Percentiles rank a stretch among this genome's conserved stretches.
These are phyloP conservation scores for Metrosideros polymorpha DNA, from an alignment of 441 rosid genomes.

Conservation along the genomic window DNA sequence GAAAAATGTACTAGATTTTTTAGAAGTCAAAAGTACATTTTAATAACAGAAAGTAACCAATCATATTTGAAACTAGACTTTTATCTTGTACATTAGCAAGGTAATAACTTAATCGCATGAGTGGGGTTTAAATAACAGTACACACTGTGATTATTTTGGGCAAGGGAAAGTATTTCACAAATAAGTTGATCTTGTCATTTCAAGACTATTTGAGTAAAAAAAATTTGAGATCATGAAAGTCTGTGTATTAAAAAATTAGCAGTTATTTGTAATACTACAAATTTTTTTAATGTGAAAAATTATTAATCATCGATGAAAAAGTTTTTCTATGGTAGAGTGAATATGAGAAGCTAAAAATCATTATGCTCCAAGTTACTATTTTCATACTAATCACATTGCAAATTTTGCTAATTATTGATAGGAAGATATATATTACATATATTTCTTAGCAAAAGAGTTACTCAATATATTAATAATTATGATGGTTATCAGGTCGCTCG, in stretches of 20 bases:
- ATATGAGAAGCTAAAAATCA: not conserved
- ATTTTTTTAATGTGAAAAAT: not conserved
- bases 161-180: not conserved
- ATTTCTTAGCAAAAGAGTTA: not conserved
- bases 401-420: not conserved
- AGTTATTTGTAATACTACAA: not conserved
- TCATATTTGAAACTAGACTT: not conserved
- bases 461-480: rapidly evolving
- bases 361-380: not conserved
- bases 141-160: not conserved
- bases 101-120: not conserved
- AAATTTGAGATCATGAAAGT: rapidly evolving
- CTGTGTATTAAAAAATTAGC: not conserved
- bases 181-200: not conserved
- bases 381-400: not conserved
- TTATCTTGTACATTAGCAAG: rapidly evolving
- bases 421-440: not conserved
- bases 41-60: not conserved
- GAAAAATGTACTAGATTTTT: not conserved
- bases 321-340: not conserved
- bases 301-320: not conserved
- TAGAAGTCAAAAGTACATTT: not conserved
- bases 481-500: not conserved
- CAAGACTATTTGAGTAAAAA: not conserved
- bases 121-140: not conserved